Conservation (phyloP, 169 alveolate genomes). For the Prorocentrum cordatum region DNA sequence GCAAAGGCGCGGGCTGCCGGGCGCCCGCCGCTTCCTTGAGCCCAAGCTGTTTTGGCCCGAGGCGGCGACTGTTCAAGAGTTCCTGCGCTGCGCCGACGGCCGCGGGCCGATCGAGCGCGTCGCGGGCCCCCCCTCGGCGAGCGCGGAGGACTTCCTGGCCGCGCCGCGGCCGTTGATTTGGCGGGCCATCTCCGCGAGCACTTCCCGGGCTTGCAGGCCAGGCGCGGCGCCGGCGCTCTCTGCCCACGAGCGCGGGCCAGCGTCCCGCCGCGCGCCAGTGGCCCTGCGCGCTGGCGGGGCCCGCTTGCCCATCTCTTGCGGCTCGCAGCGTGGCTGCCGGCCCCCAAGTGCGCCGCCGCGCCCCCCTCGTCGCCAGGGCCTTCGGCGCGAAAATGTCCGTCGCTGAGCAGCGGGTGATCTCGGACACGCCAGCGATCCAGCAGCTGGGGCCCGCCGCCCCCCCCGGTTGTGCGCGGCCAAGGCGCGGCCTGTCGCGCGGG, state of each 20-base stretch:
- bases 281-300: neutral
- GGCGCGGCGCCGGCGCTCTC: neutral
- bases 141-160: neutral
- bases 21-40: neutral
- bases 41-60: too few relatives aligned
- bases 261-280: neutral
- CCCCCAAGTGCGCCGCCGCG: neutral
- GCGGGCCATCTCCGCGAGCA: neutral
- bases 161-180: neutral
- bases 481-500: neutral
- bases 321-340: neutral
- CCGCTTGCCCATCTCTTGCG: neutral
- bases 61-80: too few relatives aligned
- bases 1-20: constrained; percentile 1
- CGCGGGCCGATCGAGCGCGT: too few relatives aligned
- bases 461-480: neutral
- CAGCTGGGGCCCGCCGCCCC: neutral
- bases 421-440: neutral
- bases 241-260: neutral
- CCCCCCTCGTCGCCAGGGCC: neutral
- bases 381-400: neutral
- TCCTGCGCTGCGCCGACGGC: too few relatives aligned
- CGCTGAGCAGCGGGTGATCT: neutral
- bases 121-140: neutral
- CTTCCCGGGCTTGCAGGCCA: neutral